Conservation (phyloP, 164 flowering plant species). For the Umbellularia californica region DNA sequence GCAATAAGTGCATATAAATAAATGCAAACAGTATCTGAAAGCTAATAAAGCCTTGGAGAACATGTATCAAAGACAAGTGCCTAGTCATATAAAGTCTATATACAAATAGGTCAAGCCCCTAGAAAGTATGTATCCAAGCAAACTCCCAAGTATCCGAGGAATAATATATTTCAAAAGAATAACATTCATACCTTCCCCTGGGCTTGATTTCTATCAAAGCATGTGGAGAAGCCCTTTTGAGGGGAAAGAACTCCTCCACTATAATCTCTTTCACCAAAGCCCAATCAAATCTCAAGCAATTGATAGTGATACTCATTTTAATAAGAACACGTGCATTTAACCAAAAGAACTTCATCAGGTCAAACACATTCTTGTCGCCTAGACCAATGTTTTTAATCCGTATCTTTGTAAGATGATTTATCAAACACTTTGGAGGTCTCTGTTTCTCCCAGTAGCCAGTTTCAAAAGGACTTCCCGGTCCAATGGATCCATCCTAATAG, state of each 20-base stretch:
- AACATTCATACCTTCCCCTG: background rate
- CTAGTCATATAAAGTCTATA: background rate
- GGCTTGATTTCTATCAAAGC: background rate
- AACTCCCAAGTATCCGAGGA: too few relatives aligned
- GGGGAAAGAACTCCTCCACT: background rate
- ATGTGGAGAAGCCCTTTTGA: conserved; percentile 2
- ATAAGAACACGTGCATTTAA: background rate
- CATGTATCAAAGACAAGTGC: background rate
- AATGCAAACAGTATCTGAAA: too few relatives aligned
- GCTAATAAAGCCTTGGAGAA: too few relatives aligned
- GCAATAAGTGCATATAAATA: too few relatives aligned
- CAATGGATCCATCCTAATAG: background rate
- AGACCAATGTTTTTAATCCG: background rate
- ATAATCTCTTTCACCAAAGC: too few relatives aligned
- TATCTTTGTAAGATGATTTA: background rate
- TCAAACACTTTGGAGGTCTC: background rate
- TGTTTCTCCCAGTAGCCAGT: background rate
- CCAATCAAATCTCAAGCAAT: background rate
- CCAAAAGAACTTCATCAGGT: background rate
- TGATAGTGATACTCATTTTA: background rate
- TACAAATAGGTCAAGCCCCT: background rate
- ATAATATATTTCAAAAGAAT: too few relatives aligned
- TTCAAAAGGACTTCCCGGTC: background rate
- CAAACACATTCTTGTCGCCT: background rate
- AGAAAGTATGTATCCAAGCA: background rate